Evolutionary conservation across 177 flowering plant species (phyloP).

Genomic region (Tripterygium wilfordii): DNA sequence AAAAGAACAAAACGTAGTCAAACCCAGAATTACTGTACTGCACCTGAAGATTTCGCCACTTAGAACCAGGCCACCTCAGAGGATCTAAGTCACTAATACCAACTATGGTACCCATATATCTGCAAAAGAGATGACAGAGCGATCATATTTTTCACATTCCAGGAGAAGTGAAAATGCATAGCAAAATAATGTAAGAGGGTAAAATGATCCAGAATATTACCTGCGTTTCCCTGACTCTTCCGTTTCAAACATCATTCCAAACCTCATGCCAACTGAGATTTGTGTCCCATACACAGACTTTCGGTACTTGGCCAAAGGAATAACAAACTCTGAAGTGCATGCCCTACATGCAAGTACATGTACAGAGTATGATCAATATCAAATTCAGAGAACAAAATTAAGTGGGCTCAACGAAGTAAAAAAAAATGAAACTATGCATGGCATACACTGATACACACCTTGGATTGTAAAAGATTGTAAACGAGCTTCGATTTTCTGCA

Average conservation of each 20-base stretch:
- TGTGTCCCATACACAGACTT: conserved; percentile 59
- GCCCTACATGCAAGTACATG: conserved; percentile 33
- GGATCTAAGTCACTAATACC: conserved; percentile 89
- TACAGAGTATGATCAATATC: neutral
- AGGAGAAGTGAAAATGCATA: too few species aligned
- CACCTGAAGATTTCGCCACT: conserved; percentile 98
- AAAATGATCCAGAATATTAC: conserved; percentile 28
- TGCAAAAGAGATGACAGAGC: conserved; percentile 20
- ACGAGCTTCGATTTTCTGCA: conserved; percentile 78
- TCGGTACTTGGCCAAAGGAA: conserved; percentile 52
- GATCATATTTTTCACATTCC: too few species aligned
- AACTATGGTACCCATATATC: conserved; percentile 93
- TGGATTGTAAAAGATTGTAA: conserved; percentile 88
- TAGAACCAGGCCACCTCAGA: conserved; percentile 91
- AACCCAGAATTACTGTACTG: neutral
- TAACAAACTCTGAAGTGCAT: conserved; percentile 73
- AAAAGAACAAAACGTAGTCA: neutral
- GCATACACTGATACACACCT: too few species aligned
- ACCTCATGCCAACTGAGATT: conserved; percentile 69
- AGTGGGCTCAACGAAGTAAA: neutral
- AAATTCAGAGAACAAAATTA: neutral
- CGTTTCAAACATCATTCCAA: conserved; percentile 87
- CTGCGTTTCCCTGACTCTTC: conserved; percentile 75
- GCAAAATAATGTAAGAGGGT: too few species aligned
- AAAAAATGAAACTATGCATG: too few species aligned